Conservation (phyloP, 495 filamentous ascomycete species). For the Pyrenopolyporus hunteri region DNA sequence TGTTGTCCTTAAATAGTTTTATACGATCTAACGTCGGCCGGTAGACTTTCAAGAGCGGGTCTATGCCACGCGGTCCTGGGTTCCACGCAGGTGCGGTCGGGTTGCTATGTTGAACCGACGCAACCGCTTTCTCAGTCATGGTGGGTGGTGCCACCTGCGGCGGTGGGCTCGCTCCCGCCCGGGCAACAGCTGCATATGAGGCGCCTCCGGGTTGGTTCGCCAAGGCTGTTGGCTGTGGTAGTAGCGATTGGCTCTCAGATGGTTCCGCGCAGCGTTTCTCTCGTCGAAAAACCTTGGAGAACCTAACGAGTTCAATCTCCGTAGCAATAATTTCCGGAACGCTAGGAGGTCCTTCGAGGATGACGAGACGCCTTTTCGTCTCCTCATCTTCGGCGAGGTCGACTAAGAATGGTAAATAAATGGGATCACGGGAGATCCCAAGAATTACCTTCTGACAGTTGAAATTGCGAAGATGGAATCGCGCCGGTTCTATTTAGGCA, state of each 20-base stretch:
- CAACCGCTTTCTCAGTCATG: conserved; percentile 7
- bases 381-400: conserved; percentile 60
- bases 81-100: conserved; percentile 48
- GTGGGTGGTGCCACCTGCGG: conserved; percentile 47
- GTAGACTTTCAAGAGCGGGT: conserved; percentile 55
- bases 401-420: conserved; percentile 73
- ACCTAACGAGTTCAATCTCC: conserved; percentile 65
- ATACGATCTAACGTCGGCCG: conserved; percentile 71
- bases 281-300: conserved; percentile 67
- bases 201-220: background rate
- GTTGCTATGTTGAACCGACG: conserved; percentile 8
- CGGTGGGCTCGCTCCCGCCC: conserved; percentile 44
- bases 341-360: conserved; percentile 77
- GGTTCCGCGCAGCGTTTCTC: conserved; percentile 56
- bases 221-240: background rate
- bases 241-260: conserved; percentile 27
- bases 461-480: conserved; percentile 68
- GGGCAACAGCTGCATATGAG: conserved; percentile 47
- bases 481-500: conserved; percentile 57
- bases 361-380: conserved; percentile 64
- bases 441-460: conserved; percentile 84
- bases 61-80: conserved; percentile 58
- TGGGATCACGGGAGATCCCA: conserved; percentile 77
- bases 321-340: conserved; percentile 66
- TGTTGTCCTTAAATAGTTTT: conserved; percentile 73